Conservation (phyloP, 768 basidiomycete species). For the Boletus subcaerulescens region DNA sequence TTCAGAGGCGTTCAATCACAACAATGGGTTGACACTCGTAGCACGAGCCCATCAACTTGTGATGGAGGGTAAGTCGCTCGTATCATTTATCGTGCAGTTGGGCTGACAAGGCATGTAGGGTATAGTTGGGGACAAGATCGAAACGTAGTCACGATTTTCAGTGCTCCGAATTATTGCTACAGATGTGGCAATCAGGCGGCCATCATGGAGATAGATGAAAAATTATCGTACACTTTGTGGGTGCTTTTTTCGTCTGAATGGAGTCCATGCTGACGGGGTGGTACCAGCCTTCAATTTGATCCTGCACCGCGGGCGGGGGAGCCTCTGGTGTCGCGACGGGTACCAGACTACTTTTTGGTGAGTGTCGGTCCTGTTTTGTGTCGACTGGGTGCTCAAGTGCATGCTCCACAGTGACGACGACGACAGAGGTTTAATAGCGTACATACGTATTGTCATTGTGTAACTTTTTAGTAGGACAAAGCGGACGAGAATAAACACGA, state of each 20-base stretch:
- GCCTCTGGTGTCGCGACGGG: conserved; percentile 93
- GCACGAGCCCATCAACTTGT: conserved; percentile 93
- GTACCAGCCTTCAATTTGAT: conserved; percentile 93
- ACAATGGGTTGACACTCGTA: conserved; percentile 95
- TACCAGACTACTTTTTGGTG: conserved; percentile 93
- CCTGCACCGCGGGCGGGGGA: conserved; percentile 98
- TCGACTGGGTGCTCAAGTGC: background rate
- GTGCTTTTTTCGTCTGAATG: conserved; percentile 29
- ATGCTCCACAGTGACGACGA: conserved; percentile 21
- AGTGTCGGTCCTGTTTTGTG: conserved; percentile 43
- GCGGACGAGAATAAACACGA: conserved; percentile 19
- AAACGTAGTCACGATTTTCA: conserved; percentile 99
- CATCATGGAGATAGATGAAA: conserved; percentile 99
- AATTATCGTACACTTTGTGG: conserved; percentile 90
- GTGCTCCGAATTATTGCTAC: conserved; percentile 99
- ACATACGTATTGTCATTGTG: conserved; percentile 20
- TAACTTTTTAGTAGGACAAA: conserved; percentile 15
- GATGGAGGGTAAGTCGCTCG: conserved; percentile 78
- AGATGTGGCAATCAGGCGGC: conserved; percentile 99
- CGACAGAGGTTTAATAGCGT: conserved; percentile 15
- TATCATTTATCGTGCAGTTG: background rate
- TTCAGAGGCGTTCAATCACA: conserved; percentile 98
- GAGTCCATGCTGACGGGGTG: background rate
- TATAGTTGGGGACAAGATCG: conserved; percentile 99
- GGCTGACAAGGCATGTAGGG: conserved; percentile 39